These are phyloP conservation scores for Penicillium sp. DNA, from an alignment of 2,329 filamentous ascomycete genomes.

Conservation along the genomic window DNA sequence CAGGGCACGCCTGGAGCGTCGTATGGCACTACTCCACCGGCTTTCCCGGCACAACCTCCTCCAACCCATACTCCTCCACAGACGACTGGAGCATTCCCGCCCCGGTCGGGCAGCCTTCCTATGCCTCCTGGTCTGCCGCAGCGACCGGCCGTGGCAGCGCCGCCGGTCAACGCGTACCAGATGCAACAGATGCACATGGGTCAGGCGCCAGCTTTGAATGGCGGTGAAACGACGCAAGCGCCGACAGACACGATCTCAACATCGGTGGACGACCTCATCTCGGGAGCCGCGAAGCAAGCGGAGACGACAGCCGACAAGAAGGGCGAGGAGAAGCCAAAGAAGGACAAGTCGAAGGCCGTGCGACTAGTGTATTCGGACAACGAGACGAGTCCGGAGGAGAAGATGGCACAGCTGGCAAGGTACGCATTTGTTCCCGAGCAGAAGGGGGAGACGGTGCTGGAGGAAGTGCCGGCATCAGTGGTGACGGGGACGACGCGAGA, in stretches of 20 bases:
- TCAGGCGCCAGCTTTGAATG: no score
- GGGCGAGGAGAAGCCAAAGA: no score
- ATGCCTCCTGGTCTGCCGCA: conserved; percentile 46
- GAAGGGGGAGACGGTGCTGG: no score
- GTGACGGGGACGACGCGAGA: no score
- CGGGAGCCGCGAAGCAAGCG: no score
- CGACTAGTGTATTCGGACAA: conserved; percentile 73
- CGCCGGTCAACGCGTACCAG: conserved; percentile 45
- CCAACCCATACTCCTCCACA: no score
- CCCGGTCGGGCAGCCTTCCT: no score
- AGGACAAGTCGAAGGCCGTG: conserved; percentile 56
- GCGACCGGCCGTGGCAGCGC: conserved; percentile 50
- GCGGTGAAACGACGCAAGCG: no score
- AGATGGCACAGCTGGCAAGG: conserved; percentile 67
- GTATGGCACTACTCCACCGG: conserved; percentile 38
- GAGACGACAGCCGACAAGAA: no score
- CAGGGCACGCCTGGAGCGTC: conserved; percentile 20
- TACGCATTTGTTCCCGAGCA: conserved; percentile 58
- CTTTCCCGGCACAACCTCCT: conserved; percentile 36
- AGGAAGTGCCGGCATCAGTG: no score
- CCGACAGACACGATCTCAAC: no score
- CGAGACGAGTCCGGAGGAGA: conserved; percentile 81
- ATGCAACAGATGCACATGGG: conserved; percentile 52
- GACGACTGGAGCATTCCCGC: no score
- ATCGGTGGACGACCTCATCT: conserved; percentile 47